These are phyloP conservation scores for Rhynchospora breviuscula DNA, from an alignment of 176 grass and related monocot genomes.

Conservation along the genomic window DNA sequence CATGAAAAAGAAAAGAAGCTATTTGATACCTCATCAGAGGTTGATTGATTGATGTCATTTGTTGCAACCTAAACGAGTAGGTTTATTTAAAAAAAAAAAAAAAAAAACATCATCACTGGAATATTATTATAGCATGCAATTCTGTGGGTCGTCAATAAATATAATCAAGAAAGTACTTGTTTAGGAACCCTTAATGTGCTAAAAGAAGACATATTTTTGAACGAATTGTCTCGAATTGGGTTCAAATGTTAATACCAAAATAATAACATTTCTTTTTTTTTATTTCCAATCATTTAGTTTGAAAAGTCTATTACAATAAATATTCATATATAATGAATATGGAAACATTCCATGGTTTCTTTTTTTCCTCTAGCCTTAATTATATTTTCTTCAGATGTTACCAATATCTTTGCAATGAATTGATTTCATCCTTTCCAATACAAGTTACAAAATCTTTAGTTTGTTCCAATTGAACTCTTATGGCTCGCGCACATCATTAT, in stretches of 20 bases:
- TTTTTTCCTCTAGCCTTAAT: too few relatives aligned
- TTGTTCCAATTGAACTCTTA: too few relatives aligned
- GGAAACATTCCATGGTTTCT: too few relatives aligned
- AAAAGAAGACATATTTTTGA: neutral
- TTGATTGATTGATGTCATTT: neutral
- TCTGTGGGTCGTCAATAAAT: neutral
- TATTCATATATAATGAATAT: too few relatives aligned
- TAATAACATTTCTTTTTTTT: neutral
- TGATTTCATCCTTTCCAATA: too few relatives aligned
- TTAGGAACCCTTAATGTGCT: neutral
- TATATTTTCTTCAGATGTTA: too few relatives aligned
- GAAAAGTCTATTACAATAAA: neutral
- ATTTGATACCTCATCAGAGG: neutral
- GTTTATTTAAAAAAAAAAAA: neutral
- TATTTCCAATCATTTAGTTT: neutral
- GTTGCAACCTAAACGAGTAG: neutral
- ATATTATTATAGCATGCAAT: neutral
- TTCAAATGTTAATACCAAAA: neutral
- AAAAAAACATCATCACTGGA: neutral
- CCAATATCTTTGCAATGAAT: too few relatives aligned
- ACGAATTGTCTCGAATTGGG: neutral
- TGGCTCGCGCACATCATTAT: too few relatives aligned
- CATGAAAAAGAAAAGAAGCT: neutral
- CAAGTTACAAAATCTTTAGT: too few relatives aligned
- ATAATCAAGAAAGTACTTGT: neutral